Evolutionary conservation across 148 eudicot genomes (phyloP).

Genomic region (Rheum nobile): DNA sequence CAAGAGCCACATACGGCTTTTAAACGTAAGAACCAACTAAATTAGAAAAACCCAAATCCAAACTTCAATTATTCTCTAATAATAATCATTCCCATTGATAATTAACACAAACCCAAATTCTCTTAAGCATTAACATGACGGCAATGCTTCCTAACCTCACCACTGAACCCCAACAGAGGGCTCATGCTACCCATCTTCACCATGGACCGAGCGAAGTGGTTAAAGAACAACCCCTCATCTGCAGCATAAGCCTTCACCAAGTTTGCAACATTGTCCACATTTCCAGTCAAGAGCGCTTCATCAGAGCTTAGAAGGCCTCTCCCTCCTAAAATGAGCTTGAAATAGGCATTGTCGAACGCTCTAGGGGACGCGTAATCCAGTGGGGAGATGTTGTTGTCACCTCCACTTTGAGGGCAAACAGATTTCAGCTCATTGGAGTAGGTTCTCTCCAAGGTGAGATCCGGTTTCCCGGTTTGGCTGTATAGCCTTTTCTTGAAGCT

Average conservation of each 20-base stretch:
- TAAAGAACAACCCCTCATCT: slow-evolving; percentile 47
- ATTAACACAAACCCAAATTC: background rate
- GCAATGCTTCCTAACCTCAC: slow-evolving; percentile 70
- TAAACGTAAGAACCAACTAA: background rate
- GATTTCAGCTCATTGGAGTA: slow-evolving; percentile 54
- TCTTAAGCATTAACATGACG: slow-evolving; percentile 34
- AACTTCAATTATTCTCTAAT: background rate
- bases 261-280: slow-evolving; percentile 21
- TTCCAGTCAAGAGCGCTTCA: slow-evolving; percentile 62
- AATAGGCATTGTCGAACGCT: slow-evolving; percentile 71
- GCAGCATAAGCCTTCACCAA: slow-evolving; percentile 55
- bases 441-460: slow-evolving; percentile 42
- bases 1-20: background rate
- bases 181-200: slow-evolving; percentile 61
- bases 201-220: slow-evolving; percentile 70
- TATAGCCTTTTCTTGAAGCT: slow-evolving; percentile 75
- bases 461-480: slow-evolving; percentile 70
- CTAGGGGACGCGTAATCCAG: slow-evolving; percentile 62
- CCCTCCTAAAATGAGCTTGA: slow-evolving; percentile 63
- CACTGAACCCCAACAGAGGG: slow-evolving; percentile 57
- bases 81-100: background rate
- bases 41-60: background rate
- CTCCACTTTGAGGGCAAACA: slow-evolving; percentile 54
- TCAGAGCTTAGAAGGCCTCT: slow-evolving; percentile 70
- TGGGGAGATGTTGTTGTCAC: slow-evolving; percentile 60